phyloP scores from a whole-genome alignment of 192 early-diverging fungal genomes.

The Phlyctochytrium planicorne region DNA sequence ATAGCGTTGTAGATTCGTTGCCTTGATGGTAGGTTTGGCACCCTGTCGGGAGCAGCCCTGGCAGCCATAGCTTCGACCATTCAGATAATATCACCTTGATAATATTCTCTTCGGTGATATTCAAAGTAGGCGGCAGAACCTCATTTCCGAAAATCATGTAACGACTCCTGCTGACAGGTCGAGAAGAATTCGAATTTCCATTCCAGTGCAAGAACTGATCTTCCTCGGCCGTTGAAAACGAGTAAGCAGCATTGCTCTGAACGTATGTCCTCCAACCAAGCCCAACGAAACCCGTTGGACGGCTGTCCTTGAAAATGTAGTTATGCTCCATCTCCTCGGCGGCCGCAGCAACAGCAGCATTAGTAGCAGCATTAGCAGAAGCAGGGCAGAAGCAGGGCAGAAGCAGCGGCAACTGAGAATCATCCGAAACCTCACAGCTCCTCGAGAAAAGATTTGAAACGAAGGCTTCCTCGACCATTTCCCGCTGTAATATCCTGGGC shows the following conservation, averaged over 20 bases:
- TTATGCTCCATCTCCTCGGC: too few species aligned
- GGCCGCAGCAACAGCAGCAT: conserved; percentile 5
- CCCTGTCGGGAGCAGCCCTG: too few species aligned
- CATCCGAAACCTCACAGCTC: not conserved
- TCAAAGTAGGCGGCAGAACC: not conserved
- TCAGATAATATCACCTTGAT: too few species aligned
- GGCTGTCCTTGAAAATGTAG: too few species aligned
- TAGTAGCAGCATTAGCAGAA: not conserved
- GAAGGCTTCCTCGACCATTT: not conserved
- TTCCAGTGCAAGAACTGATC: not conserved
- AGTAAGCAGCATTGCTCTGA: not conserved
- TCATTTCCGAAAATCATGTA: not conserved
- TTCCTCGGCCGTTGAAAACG: not conserved
- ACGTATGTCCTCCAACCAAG: not conserved
- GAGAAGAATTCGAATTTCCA: not conserved
- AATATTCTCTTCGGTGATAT: not conserved
- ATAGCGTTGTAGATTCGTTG: too few species aligned
- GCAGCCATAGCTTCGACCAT: too few species aligned
- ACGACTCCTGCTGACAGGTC: not conserved
- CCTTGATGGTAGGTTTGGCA: too few species aligned
- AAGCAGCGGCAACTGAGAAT: not conserved
- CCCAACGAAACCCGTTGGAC: too few species aligned
- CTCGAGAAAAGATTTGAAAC: conserved; percentile 1
- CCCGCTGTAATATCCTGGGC: too few species aligned
- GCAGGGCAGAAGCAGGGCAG: too few species aligned